phyloP scores from a whole-genome alignment of 306 rosid species.

The Prinsepia uniflora region DNA sequence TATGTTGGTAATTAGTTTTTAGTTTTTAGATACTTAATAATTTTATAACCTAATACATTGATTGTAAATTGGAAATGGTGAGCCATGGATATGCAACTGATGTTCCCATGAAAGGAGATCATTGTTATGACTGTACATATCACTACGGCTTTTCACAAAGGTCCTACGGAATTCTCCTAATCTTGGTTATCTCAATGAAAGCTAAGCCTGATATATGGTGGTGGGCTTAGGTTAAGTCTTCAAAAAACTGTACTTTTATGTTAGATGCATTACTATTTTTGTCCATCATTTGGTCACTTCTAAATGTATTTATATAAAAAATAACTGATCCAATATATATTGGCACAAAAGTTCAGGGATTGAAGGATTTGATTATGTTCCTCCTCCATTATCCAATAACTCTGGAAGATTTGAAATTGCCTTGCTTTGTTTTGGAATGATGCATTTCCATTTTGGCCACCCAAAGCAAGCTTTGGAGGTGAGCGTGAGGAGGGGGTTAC shows the following conservation, averaged over 20 bases:
- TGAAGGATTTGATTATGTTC: conserved; percentile 82
- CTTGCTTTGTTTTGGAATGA: conserved; percentile 85
- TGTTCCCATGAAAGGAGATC: not conserved
- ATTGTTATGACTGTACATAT: not conserved
- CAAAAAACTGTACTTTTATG: not conserved
- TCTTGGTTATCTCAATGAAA: not conserved
- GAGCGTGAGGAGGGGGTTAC: conserved; percentile 21
- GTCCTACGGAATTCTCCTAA: conserved; percentile 1
- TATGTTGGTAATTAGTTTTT: conserved; percentile 29
- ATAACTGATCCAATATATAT: conserved; percentile 39
- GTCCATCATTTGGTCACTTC: not conserved
- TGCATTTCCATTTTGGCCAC: conserved; percentile 95
- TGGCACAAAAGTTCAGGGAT: conserved; percentile 95
- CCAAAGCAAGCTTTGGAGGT: conserved; percentile 96
- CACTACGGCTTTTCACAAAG: not conserved
- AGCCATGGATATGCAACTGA: not conserved
- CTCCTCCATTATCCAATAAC: conserved; percentile 54
- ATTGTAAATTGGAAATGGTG: conserved; percentile 4
- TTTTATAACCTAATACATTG: conserved; percentile 2
- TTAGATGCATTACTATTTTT: not conserved
- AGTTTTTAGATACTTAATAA: not conserved
- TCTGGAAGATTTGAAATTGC: conserved; percentile 87
- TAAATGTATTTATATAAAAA: conserved; percentile 14
- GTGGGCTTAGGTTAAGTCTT: not conserved
- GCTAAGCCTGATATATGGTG: not conserved